phyloP scores from a whole-genome alignment of 1,284 basidiomycete genomes.

The Rhodotorula sp. region DNA sequence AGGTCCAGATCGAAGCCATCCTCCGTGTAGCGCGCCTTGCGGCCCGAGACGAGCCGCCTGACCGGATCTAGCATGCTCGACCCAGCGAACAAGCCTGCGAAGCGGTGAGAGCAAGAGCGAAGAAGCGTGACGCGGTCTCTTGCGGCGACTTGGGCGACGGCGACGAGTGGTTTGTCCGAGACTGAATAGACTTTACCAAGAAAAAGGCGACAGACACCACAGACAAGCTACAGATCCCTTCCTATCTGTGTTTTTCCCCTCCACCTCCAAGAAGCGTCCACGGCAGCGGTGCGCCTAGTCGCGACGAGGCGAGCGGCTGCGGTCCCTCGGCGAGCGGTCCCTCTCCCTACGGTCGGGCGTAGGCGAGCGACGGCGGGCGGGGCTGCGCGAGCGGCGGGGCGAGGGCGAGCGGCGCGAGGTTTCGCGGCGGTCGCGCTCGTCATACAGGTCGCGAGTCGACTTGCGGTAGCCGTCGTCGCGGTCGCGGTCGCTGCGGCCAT shows the following conservation, averaged over 20 bases:
- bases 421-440: slow-evolving; percentile 24
- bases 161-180: too few relatives aligned
- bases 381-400: slow-evolving; percentile 24
- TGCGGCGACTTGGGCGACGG: background rate
- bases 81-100: background rate
- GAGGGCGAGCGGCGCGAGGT: slow-evolving; percentile 2
- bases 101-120: background rate
- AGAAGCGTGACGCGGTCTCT: background rate
- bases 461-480: slow-evolving; percentile 25
- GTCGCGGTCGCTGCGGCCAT: slow-evolving; percentile 14
- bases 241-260: background rate
- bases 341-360: slow-evolving; percentile 21
- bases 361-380: slow-evolving; percentile 18
- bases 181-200: too few relatives aligned
- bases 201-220: background rate
- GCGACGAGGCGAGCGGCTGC: slow-evolving; percentile 5
- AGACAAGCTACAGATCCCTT: background rate
- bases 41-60: slow-evolving; percentile 54
- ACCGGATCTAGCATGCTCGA: slow-evolving; percentile 10
- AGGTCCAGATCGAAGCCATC: slow-evolving; percentile 66
- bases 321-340: slow-evolving; percentile 14
- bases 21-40: slow-evolving; percentile 76
- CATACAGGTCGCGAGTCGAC: slow-evolving; percentile 21
- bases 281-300: background rate
- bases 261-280: background rate